phyloP scores from a whole-genome alignment of 306 rosid genomes.

The Arachis stenosperma region DNA sequence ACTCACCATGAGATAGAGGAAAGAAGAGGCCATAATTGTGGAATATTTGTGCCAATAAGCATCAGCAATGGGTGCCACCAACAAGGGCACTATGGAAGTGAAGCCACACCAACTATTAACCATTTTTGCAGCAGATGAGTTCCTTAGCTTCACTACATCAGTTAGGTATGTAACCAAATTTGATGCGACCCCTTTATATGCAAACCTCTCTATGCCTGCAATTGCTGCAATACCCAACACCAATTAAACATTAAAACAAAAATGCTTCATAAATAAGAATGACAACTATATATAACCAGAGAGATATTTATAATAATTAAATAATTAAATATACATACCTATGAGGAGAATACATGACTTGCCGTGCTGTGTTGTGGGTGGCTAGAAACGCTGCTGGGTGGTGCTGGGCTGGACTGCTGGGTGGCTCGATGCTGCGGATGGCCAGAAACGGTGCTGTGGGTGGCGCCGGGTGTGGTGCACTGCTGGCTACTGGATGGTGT shows the following conservation, averaged over 20 bases:
- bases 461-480: no score
- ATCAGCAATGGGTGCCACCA: constrained; percentile 85
- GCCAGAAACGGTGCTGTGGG: no score
- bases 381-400: no score
- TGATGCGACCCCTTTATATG: constrained; percentile 89
- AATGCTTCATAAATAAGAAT: no score
- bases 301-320: background rate
- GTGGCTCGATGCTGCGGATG: no score
- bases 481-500: no score
- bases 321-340: constrained; percentile 48
- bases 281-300: background rate
- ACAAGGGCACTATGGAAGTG: constrained; percentile 84
- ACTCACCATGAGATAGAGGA: constrained; percentile 78
- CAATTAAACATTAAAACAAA: background rate
- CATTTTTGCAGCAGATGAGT: constrained; percentile 89
- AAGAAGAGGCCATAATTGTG: constrained; percentile 70
- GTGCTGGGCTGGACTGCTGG: no score
- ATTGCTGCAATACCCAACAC: constrained; percentile 50
- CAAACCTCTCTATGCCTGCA: constrained; percentile 93
- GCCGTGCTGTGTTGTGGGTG: constrained; percentile 36
- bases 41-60: constrained; percentile 79
- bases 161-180: constrained; percentile 82
- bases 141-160: constrained; percentile 77
- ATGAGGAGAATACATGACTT: constrained; percentile 83
- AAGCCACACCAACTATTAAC: constrained; percentile 87